Base-by-base conservation (phyloP, 176 grass and related monocot genomes). In the Thinopyrum elongatum region DNA sequence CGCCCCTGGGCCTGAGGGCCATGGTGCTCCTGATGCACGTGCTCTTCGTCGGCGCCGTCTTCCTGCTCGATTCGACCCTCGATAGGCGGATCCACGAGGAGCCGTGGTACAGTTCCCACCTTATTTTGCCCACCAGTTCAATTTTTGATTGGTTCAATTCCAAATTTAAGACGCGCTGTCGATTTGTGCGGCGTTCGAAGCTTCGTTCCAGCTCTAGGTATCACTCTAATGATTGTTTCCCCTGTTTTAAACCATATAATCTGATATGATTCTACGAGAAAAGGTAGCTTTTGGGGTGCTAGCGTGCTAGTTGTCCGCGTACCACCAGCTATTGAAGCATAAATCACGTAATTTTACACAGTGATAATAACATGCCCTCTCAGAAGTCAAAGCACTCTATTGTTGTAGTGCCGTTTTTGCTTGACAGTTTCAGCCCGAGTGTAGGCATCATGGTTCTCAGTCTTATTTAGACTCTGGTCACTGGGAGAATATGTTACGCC, bases 21-120 rank as follows among this genome's bases (percentile, higher is more conserved):
- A 61, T 90, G 77, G 82, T 98, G 84, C 88, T 98, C 15, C 46
- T 95, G 77, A 81, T 95, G 91, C 96, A 98, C 89, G 88, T 84
- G 51, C 14, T 94, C 10, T 94, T 94, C 83, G 92, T 98, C 28
- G 90, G 96, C 9, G 85, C 58, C 74, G 36, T 95, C 77, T 98
- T 98, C 83, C 33, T 90, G 63, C 86, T 95, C 42, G 90, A 98
- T 85, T 71, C 86, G 59, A 75, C 80, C 76, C 88, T 94, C 65
- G 85, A 86, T 31, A 85, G 88, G 85, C 89, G 74, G 83, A 87
- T 86, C 46, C 89, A 83, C 62, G 74, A 90, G 81, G 61, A 91
- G 86, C 90, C 91, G 6, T 95, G 93, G 95, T 98, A 95, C 30
- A 21, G 49, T 88, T 86, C 47, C 46, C 36, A 16, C 71, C 13